Evolutionary conservation across 208 protist species (phyloP).

Genomic region (Trypanosoma platydactyli): DNA sequence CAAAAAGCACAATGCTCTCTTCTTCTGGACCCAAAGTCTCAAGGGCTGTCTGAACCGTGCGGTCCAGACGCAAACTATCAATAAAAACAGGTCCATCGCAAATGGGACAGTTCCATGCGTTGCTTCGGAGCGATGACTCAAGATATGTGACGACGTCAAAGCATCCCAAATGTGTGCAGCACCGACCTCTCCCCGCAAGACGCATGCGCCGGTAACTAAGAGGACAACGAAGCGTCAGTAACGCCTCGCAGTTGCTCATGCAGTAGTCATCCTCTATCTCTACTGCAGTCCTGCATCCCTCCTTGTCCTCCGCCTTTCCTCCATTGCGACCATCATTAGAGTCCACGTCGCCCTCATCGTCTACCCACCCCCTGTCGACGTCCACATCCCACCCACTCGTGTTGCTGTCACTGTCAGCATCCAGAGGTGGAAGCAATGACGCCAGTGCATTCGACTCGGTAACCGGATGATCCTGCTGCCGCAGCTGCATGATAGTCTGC

Average conservation of each 20-base stretch:
- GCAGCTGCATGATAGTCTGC: conserved; percentile 1
- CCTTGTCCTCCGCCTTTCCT: not conserved
- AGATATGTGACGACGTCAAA: conserved; percentile 29
- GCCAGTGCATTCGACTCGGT: not conserved
- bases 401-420: not conserved
- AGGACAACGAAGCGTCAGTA: conserved; percentile 26
- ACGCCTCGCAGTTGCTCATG: conserved; percentile 13
- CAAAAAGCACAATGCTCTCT: conserved; percentile 18
- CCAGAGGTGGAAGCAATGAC: not conserved
- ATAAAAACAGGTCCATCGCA: conserved; percentile 28
- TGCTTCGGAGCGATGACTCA: conserved; percentile 8
- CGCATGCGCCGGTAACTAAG: conserved; percentile 26
- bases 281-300: not conserved
- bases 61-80: conserved; percentile 11
- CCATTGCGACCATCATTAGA: not conserved
- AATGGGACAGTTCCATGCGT: conserved; percentile 31
- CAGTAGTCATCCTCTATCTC: not conserved
- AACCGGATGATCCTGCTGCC: not conserved
- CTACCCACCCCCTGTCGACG: conserved; percentile 28
- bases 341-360: not conserved
- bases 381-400: conserved; percentile 14
- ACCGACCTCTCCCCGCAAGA: conserved; percentile 11
- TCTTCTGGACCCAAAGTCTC: conserved; percentile 1
- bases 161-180: conserved; percentile 22
- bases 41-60: conserved; percentile 16